Percentiles rank a stretch among this genome's conserved stretches.
These are phyloP conservation scores for Candida ulmi DNA, from an alignment of 805 yeast species.

Conservation along the genomic window DNA sequence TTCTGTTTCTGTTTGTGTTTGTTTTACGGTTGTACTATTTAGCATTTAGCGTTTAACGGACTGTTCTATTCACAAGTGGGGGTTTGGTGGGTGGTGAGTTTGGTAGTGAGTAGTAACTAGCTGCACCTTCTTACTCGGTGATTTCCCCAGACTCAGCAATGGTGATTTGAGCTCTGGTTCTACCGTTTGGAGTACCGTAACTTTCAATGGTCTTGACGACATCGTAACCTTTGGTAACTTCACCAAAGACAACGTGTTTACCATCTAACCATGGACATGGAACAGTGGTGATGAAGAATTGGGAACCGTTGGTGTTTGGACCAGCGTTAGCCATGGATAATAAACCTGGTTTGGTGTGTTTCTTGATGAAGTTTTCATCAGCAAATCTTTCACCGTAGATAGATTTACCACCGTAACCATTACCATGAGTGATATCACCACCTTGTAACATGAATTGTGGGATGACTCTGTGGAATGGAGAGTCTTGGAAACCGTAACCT, in stretches of 20 bases:
- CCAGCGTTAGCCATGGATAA: conserved; percentile 93
- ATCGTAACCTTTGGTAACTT: conserved; percentile 61
- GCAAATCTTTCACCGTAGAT: conserved; percentile 68
- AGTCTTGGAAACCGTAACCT: conserved; percentile 70
- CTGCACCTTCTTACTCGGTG: conserved; percentile 5
- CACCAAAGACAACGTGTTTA: conserved; percentile 74
- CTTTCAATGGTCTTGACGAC: conserved; percentile 55
- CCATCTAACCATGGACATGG: conserved; percentile 77
- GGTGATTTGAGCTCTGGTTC: conserved; percentile 57
- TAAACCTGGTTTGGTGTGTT: conserved; percentile 74
- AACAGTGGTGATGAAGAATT: conserved; percentile 82
- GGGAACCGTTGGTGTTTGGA: conserved; percentile 89
- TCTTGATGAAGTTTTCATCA: conserved; percentile 59
- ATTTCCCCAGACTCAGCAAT: conserved; percentile 59
- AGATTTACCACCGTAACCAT: conserved; percentile 92
- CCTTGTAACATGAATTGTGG: conserved; percentile 97
- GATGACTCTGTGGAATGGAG: conserved; percentile 89
- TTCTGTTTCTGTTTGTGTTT: too few species aligned
- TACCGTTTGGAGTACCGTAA: conserved; percentile 63
- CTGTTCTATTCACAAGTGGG: too few species aligned
- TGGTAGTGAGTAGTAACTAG: too few species aligned
- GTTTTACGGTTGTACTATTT: too few species aligned
- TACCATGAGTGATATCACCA: conserved; percentile 80
- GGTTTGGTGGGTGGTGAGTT: too few species aligned
- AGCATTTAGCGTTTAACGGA: too few species aligned